Conservation (phyloP, 2,329 filamentous ascomycete genomes). For the Epichloe typhina region DNA sequence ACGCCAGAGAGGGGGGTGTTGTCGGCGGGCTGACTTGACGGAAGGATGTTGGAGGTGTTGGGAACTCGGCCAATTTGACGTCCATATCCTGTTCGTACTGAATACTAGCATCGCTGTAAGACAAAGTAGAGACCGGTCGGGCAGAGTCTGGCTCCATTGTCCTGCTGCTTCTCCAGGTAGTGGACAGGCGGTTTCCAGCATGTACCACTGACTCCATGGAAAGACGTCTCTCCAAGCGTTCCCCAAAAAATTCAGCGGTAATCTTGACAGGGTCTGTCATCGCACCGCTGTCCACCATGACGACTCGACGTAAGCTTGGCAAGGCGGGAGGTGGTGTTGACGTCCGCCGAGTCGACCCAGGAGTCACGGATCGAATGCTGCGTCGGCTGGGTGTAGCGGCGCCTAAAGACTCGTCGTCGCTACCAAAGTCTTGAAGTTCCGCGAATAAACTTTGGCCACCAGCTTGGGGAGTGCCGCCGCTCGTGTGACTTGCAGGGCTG, state of each 20-base stretch:
- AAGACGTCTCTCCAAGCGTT: conserved; percentile 17
- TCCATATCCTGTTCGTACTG: conserved; percentile 38
- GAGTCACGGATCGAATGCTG: conserved; percentile 33
- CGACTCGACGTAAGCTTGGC: conserved; percentile 35
- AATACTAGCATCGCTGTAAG: conserved; percentile 39
- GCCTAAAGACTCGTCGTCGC: conserved; percentile 59
- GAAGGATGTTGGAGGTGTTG: conserved; percentile 35
- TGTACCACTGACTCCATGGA: conserved; percentile 30
- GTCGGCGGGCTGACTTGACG: conserved; percentile 17
- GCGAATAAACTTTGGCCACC: conserved; percentile 73
- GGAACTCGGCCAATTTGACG: conserved; percentile 40
- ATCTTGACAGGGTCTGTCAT: conserved; percentile 47
- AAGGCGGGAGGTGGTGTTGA: conserved; percentile 33
- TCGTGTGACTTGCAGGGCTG: conserved; percentile 45
- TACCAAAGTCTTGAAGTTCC: conserved; percentile 70
- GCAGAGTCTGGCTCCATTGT: conserved; percentile 16
- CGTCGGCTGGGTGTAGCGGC: conserved; percentile 42
- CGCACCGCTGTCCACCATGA: conserved; percentile 47
- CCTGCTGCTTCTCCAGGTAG: conserved; percentile 14
- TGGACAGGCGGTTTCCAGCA: conserved; percentile 11
- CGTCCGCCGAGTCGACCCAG: conserved; percentile 31
- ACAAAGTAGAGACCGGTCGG: conserved; percentile 33
- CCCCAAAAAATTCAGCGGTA: conserved; percentile 7
- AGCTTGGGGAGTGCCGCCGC: conserved; percentile 37
- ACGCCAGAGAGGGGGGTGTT: conserved; percentile 22